A percentile compares a stretch with the other conserved stretches of the same genome.
phyloP scores from a whole-genome alignment of 2,329 filamentous ascomycete genomes.

The Cryphonectria carpinicola region DNA sequence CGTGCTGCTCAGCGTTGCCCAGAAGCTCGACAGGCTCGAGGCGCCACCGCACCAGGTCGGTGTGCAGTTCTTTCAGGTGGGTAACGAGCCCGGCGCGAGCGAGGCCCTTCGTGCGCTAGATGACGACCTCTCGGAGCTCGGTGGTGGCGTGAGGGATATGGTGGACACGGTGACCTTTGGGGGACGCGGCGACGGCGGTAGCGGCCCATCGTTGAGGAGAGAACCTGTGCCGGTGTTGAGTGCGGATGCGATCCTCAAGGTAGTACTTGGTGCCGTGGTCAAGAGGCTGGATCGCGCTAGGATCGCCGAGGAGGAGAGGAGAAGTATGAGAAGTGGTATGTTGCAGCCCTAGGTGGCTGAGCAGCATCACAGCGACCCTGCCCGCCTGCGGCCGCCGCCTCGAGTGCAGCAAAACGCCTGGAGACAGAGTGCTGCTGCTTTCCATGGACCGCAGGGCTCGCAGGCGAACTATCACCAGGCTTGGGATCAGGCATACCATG shows the following conservation, averaged over 20 bases:
- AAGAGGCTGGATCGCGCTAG: constrained; percentile 61
- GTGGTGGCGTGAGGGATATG: constrained; percentile 74
- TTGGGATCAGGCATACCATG: too few species aligned
- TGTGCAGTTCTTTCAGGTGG: constrained; percentile 96
- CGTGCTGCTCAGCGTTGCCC: constrained; percentile 68
- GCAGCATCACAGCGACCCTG: not conserved
- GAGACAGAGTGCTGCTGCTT: too few species aligned
- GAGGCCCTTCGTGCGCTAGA: constrained; percentile 73
- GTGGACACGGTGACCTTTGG: constrained; percentile 87
- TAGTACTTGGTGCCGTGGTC: constrained; percentile 78
- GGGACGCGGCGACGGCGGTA: constrained; percentile 40
- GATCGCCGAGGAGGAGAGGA: constrained; percentile 26
- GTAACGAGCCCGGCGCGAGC: constrained; percentile 68
- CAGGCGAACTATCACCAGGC: too few species aligned
- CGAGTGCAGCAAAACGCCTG: too few species aligned
- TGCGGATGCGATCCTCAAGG: constrained; percentile 76
- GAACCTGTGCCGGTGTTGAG: constrained; percentile 50
- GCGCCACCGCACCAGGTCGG: constrained; percentile 84
- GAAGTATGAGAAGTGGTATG: constrained; percentile 25
- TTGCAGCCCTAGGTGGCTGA: constrained; percentile 20
- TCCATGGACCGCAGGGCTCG: too few species aligned
- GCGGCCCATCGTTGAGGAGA: constrained; percentile 32
- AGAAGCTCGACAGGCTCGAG: constrained; percentile 68
- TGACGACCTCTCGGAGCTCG: constrained; percentile 64
- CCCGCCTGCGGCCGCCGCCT: not conserved